Conservation (phyloP, 2,329 filamentous ascomycete genomes). For the Epichloe elymi region DNA sequence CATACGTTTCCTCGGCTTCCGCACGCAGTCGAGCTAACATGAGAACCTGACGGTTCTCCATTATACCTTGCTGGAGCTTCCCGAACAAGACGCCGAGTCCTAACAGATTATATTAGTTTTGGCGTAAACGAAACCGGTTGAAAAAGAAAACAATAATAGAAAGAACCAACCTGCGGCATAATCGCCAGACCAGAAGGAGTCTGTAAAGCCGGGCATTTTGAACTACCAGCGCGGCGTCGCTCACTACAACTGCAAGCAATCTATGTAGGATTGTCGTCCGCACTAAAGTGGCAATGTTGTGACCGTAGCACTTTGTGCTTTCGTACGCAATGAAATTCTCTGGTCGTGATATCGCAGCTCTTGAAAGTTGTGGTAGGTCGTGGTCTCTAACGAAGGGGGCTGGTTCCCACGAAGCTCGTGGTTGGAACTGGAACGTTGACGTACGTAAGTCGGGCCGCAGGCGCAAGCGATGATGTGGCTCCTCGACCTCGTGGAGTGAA, state of each 20-base stretch:
- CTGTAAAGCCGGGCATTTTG: constrained; percentile 77
- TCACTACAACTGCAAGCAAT: neutral
- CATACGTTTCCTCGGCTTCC: constrained; percentile 87
- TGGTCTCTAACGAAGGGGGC: neutral
- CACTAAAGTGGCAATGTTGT: neutral
- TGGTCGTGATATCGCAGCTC: too few species aligned
- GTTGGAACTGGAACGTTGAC: neutral
- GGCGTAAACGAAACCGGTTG: neutral
- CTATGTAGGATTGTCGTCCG: neutral
- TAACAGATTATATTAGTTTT: constrained; percentile 17
- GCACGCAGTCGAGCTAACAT: constrained; percentile 88
- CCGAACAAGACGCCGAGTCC: constrained; percentile 86
- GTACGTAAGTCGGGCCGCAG: neutral
- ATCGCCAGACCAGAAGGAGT: constrained; percentile 96
- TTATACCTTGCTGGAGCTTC: constrained; percentile 91
- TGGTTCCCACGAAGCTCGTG: neutral
- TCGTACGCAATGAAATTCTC: neutral
- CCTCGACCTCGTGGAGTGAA: neutral
- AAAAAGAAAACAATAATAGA: neutral
- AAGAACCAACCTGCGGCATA: constrained; percentile 69
- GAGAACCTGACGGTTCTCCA: constrained; percentile 89
- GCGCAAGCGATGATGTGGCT: neutral
- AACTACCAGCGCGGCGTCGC: constrained; percentile 8
- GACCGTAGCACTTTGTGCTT: neutral
- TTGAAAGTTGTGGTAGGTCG: neutral